Conservation (phyloP, 257 asterid species). For the Rauvolfia tetraphylla region DNA sequence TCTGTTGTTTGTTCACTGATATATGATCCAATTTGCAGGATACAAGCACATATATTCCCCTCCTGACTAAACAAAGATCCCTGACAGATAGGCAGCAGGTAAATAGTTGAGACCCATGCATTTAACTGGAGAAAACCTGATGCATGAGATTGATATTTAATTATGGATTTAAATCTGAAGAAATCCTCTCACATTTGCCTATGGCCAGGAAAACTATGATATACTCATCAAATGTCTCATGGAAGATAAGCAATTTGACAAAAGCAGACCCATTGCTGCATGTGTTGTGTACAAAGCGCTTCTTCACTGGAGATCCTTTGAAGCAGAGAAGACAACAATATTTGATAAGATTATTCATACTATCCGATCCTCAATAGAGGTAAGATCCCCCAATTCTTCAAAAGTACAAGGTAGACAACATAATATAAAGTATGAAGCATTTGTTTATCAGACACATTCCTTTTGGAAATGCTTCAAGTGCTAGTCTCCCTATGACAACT, state of each 20-base stretch:
- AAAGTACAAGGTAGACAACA: neutral
- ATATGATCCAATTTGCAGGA: constrained; percentile 44
- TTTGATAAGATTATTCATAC: constrained; percentile 82
- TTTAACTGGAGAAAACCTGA: neutral
- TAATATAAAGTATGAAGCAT: neutral
- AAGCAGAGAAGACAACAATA: constrained; percentile 79
- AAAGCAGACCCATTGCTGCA: constrained; percentile 77
- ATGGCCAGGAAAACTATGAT: constrained; percentile 79
- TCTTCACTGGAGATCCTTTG: constrained; percentile 90
- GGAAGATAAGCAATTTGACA: constrained; percentile 72
- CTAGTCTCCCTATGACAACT: constrained; percentile 5
- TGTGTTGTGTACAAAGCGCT: constrained; percentile 70
- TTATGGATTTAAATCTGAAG: neutral
- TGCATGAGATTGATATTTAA: neutral
- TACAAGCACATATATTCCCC: constrained; percentile 35
- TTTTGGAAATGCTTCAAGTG: constrained; percentile 2
- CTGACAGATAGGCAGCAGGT: constrained; percentile 90
- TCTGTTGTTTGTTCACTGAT: constrained; percentile 16
- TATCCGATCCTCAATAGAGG: constrained; percentile 84
- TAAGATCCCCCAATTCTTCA: constrained; percentile 22
- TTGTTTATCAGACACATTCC: constrained; percentile 9
- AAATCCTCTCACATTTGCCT: neutral
- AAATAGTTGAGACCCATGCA: constrained; percentile 21
- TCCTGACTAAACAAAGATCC: constrained; percentile 76
- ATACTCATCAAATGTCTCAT: constrained; percentile 71